Percentiles rank a stretch among this genome's conserved stretches.
Evolutionary conservation across 257 asterid genomes (phyloP).

Genomic region (Coffea eugenioides): DNA sequence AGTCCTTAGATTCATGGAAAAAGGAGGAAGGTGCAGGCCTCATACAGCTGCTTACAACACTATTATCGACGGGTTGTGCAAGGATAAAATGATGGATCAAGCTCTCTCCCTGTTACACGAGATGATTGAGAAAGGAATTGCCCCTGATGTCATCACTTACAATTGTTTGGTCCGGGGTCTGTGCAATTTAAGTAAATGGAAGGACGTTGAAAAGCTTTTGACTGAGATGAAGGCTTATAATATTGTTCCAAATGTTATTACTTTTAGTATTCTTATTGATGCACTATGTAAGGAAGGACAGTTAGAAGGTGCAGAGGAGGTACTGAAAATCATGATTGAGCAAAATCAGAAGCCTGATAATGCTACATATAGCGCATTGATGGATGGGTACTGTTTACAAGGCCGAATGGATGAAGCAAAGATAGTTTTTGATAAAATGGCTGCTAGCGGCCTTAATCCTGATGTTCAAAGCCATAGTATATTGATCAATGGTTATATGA

Average conservation of each 20-base stretch:
- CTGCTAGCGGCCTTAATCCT: slow-evolving; percentile 4
- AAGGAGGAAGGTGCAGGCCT: neutral
- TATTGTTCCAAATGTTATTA: neutral
- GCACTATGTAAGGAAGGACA: slow-evolving; percentile 25
- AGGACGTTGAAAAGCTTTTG: neutral
- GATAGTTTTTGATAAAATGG: slow-evolving; percentile 18
- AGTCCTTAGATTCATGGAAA: slow-evolving; percentile 13
- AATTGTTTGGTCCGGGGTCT: slow-evolving; percentile 17
- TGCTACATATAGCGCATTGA: slow-evolving; percentile 11
- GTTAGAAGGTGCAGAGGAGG: slow-evolving; percentile 22
- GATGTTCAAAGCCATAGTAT: slow-evolving; percentile 14
- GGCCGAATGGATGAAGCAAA: slow-evolving; percentile 19
- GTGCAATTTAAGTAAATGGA: neutral
- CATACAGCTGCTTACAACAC: neutral
- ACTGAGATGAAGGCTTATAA: neutral
- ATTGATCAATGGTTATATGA: slow-evolving; percentile 28
- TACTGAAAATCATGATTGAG: slow-evolving; percentile 11
- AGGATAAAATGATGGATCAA: slow-evolving; percentile 3
- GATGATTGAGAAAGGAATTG: slow-evolving; percentile 22
- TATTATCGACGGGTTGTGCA: slow-evolving; percentile 14
- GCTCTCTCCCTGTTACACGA: slow-evolving; percentile 13
- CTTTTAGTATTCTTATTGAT: slow-evolving; percentile 14
- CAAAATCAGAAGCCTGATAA: slow-evolving; percentile 7
- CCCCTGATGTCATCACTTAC: slow-evolving; percentile 19
- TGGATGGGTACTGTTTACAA: slow-evolving; percentile 29